A percentile compares a stretch with the other conserved stretches of the same genome.
Evolutionary conservation across 495 filamentous ascomycete species (phyloP).

Genomic region (Hyaloscypha finlandica): DNA sequence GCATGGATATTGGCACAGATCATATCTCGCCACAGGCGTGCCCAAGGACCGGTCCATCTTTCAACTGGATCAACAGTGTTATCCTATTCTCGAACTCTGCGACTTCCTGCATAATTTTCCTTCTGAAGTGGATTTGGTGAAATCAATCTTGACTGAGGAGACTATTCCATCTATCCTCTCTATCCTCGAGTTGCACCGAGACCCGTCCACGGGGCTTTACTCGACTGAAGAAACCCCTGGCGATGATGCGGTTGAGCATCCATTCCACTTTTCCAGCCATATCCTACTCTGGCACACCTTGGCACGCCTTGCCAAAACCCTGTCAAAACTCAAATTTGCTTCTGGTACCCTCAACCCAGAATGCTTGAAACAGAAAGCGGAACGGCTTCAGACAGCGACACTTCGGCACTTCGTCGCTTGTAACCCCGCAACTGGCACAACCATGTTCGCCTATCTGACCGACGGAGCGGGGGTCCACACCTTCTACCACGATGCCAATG

Average conservation of each 20-base stretch:
- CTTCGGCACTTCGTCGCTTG: slow-evolving; percentile 5
- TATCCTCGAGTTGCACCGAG: slow-evolving; percentile 1
- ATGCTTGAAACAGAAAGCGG: not conserved
- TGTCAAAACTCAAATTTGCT: not conserved
- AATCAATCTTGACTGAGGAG: not conserved
- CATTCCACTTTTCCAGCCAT: slow-evolving; percentile 25
- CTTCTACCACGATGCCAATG: slow-evolving; percentile 27
- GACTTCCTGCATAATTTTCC: slow-evolving; percentile 19
- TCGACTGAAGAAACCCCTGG: slow-evolving; percentile 23
- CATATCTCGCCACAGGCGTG: slow-evolving; percentile 19
- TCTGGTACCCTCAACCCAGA: not conserved
- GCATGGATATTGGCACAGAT: slow-evolving; percentile 23
- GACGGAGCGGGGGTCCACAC: slow-evolving; percentile 16
- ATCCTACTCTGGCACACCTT: slow-evolving; percentile 23
- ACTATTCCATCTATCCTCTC: slow-evolving; percentile 5
- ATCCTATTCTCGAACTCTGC: slow-evolving; percentile 24
- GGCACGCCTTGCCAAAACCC: not conserved
- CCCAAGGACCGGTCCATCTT: slow-evolving; percentile 19
- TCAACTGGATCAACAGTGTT: slow-evolving; percentile 25
- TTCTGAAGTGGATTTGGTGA: slow-evolving; percentile 10
- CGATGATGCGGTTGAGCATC: slow-evolving; percentile 20
- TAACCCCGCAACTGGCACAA: not conserved
- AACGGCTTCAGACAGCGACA: not conserved
- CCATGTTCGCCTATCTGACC: slow-evolving; percentile 17
- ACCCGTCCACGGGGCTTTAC: slow-evolving; percentile 6